Evolutionary conservation across 1,139 yeast species (phyloP).

Genomic region (Yamadazyma membranifaciens): DNA sequence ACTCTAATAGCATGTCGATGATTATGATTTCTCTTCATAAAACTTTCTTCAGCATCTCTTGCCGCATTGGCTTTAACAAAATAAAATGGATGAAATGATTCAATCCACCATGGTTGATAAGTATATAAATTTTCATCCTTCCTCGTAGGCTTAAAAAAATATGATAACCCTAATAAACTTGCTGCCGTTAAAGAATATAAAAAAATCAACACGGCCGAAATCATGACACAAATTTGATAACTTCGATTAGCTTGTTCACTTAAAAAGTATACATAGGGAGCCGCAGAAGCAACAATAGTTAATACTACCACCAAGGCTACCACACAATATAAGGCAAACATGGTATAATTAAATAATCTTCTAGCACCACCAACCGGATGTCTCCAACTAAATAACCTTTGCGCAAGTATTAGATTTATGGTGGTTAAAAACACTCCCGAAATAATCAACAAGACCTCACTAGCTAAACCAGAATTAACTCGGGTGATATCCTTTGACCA

Average conservation of each 20-base stretch:
- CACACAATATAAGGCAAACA: constrained; percentile 30
- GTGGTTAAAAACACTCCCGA: constrained; percentile 36
- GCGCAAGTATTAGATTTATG: constrained; percentile 41
- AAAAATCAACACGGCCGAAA: constrained; percentile 30
- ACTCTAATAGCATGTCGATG: constrained; percentile 45
- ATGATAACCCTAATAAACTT: constrained; percentile 35
- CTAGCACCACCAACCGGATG: constrained; percentile 49
- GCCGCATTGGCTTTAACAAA: constrained; percentile 40
- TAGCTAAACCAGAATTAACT: constrained; percentile 28
- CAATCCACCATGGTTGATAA: constrained; percentile 51
- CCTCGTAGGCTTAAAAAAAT: constrained; percentile 40
- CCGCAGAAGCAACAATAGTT: constrained; percentile 33
- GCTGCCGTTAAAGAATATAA: constrained; percentile 37
- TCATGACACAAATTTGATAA: constrained; percentile 32
- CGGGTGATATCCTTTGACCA: constrained; percentile 14
- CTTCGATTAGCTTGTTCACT: constrained; percentile 18
- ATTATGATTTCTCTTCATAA: constrained; percentile 43
- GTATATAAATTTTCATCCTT: constrained; percentile 45
- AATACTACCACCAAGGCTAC: constrained; percentile 31
- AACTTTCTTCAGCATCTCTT: constrained; percentile 38
- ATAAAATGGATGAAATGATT: constrained; percentile 41
- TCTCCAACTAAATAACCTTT: constrained; percentile 46
- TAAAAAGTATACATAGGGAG: constrained; percentile 34
- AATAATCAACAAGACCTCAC: constrained; percentile 35
- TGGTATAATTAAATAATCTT: constrained; percentile 32